Percentiles rank a stretch among this genome's conserved stretches.
These are phyloP conservation scores for Colletotrichum musae DNA, from an alignment of 2,329 filamentous ascomycete species.

Conservation along the genomic window DNA sequence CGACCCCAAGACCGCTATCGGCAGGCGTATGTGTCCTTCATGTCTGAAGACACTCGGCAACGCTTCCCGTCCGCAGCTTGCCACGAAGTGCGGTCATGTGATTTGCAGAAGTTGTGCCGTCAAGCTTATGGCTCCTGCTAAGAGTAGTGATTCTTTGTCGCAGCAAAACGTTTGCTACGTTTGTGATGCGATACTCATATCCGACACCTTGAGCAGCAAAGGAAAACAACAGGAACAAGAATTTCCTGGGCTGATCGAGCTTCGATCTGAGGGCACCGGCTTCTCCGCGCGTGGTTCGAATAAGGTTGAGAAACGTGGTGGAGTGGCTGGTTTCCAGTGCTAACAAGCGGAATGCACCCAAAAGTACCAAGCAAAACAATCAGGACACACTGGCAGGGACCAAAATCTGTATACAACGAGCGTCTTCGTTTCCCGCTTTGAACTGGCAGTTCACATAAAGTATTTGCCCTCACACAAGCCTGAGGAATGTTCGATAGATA, in stretches of 20 bases:
- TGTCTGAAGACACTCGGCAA: constrained; percentile 90
- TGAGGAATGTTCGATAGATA: constrained; percentile 17
- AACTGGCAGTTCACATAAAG: too few relatives aligned
- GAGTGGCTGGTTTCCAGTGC: constrained; percentile 84
- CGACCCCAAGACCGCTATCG: constrained; percentile 60
- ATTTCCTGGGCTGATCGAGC: constrained; percentile 81
- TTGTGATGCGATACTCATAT: constrained; percentile 84
- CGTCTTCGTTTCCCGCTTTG: too few relatives aligned
- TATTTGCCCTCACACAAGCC: background rate
- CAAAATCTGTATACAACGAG: too few relatives aligned
- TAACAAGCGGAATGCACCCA: constrained; percentile 51
- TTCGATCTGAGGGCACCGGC: constrained; percentile 90
- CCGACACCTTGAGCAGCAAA: constrained; percentile 59
- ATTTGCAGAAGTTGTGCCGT: constrained; percentile 87
- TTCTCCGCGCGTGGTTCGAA: constrained; percentile 91
- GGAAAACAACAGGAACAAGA: constrained; percentile 62
- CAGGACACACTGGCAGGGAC: too few relatives aligned
- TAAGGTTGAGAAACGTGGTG: constrained; percentile 79
- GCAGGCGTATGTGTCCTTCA: constrained; percentile 77
- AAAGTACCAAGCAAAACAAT: background rate
- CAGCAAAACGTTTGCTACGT: constrained; percentile 82
- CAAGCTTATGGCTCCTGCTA: constrained; percentile 80
- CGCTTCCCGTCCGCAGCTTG: constrained; percentile 83
- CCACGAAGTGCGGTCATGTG: constrained; percentile 92
- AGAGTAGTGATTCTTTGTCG: constrained; percentile 53